Conservation (phyloP, 2,329 filamentous ascomycete species). For the Nemania sp. region DNA sequence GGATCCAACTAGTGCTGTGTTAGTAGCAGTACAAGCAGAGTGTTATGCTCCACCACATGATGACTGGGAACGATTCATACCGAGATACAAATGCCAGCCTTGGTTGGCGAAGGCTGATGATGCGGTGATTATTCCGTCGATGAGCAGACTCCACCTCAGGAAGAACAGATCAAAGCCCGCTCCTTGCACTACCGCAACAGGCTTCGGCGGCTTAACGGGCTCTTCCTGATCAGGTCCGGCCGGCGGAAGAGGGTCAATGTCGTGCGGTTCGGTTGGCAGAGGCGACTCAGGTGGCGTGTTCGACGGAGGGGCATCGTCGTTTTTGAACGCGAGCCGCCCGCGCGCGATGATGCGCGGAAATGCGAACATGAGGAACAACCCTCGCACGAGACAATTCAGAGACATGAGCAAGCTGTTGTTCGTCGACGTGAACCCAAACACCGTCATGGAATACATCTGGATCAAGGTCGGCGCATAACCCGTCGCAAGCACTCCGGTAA, state of each 20-base stretch:
- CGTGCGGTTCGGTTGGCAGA: conserved; percentile 27
- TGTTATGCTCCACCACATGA: too few relatives aligned
- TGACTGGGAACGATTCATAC: conserved; percentile 16
- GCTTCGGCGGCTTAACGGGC: conserved; percentile 24
- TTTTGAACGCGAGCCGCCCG: conserved; percentile 27
- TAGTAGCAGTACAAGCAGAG: neutral
- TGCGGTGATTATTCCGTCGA: conserved; percentile 30
- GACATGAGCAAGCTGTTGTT: conserved; percentile 32
- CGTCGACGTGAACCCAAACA: conserved; percentile 29
- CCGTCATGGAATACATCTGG: conserved; percentile 34
- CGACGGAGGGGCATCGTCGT: neutral
- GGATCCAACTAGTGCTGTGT: conserved; percentile 24
- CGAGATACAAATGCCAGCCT: conserved; percentile 34
- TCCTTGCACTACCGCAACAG: conserved; percentile 24
- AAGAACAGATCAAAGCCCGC: conserved; percentile 34
- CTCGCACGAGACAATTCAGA: conserved; percentile 25
- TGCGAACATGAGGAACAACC: conserved; percentile 34
- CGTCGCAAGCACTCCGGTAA: conserved; percentile 31
- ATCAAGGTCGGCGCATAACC: conserved; percentile 32
- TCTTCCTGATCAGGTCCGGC: conserved; percentile 24
- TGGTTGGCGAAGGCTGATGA: conserved; percentile 30
- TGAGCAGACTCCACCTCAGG: conserved; percentile 30
- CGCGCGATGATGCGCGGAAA: conserved; percentile 33
- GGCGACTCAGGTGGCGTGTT: conserved; percentile 18
- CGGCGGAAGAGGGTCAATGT: conserved; percentile 25